Evolutionary conservation across 768 basidiomycete genomes (phyloP).

Genomic region (Multifurca ochricompacta): DNA sequence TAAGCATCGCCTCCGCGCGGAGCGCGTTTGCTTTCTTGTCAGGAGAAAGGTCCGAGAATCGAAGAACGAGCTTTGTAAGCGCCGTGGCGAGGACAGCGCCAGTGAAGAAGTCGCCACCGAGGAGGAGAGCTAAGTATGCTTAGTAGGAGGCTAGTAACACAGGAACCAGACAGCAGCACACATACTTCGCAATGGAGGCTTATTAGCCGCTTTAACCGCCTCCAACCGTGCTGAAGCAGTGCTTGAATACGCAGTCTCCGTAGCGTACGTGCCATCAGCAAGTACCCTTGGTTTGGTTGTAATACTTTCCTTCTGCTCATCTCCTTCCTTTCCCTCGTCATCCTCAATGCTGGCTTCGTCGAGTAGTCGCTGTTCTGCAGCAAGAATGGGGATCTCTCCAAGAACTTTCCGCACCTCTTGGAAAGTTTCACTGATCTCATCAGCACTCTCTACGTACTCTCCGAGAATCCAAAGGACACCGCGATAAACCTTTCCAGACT

Average conservation of each 20-base stretch:
- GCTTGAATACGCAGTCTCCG: constrained; percentile 82
- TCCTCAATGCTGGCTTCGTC: constrained; percentile 65
- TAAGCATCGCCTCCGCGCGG: constrained; percentile 93
- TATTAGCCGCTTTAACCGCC: constrained; percentile 76
- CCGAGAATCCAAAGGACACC: constrained; percentile 98
- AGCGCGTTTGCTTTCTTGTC: constrained; percentile 59
- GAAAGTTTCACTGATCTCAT: constrained; percentile 68
- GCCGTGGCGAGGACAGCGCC: constrained; percentile 84
- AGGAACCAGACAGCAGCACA: neutral
- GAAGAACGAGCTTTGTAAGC: constrained; percentile 84
- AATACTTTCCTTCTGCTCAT: constrained; percentile 40
- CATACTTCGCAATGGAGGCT: constrained; percentile 82
- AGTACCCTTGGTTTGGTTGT: constrained; percentile 67
- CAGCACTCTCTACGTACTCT: constrained; percentile 70
- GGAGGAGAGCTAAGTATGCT: constrained; percentile 54
- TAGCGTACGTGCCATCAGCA: constrained; percentile 97
- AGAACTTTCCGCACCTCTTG: constrained; percentile 74
- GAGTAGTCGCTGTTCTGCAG: constrained; percentile 76
- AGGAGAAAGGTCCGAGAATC: constrained; percentile 47
- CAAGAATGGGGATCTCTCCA: constrained; percentile 96
- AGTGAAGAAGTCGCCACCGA: constrained; percentile 97
- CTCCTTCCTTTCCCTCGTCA: constrained; percentile 40
- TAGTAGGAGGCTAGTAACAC: neutral
- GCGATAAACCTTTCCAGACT: constrained; percentile 94
- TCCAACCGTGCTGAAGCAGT: constrained; percentile 58